phyloP scores from a whole-genome alignment of 768 basidiomycete species.

The Rhizopogon vinicolor region DNA sequence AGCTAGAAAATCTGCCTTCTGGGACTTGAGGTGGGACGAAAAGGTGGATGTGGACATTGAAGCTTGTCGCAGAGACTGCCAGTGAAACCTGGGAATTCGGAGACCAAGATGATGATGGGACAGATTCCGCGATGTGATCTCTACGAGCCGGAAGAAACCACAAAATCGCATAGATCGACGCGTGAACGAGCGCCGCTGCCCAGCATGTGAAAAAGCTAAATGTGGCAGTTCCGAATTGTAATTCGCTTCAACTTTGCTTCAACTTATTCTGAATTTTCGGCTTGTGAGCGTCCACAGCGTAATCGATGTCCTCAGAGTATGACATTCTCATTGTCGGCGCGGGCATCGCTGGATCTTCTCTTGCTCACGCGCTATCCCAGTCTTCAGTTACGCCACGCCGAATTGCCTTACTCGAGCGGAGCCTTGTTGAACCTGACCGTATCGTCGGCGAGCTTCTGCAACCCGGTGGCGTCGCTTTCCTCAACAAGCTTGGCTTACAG shows the following conservation, averaged over 20 bases:
- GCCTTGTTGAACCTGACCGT: slow-evolving; percentile 87
- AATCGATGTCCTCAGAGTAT: slow-evolving; percentile 33
- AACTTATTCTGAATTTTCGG: too few species aligned
- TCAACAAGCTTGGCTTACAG: slow-evolving; percentile 74
- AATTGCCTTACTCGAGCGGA: slow-evolving; percentile 86
- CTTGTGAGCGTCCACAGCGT: neutral
- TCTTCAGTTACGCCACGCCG: slow-evolving; percentile 41
- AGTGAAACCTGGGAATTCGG: too few species aligned
- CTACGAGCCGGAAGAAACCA: too few species aligned
- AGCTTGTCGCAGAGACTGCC: neutral
- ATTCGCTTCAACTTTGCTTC: too few species aligned
- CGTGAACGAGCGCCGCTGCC: too few species aligned
- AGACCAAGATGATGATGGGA: too few species aligned
- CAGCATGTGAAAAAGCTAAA: too few species aligned
- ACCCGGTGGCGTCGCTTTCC: slow-evolving; percentile 80
- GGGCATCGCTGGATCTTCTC: slow-evolving; percentile 82
- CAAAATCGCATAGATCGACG: too few species aligned
- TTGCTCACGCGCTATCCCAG: slow-evolving; percentile 80
- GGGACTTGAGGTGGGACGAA: slow-evolving; percentile 34
- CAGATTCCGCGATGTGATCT: too few species aligned
- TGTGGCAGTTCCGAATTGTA: too few species aligned
- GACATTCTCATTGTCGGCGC: slow-evolving; percentile 90
- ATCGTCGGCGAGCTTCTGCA: slow-evolving; percentile 98
- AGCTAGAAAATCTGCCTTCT: slow-evolving; percentile 58
- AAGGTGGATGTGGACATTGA: slow-evolving; percentile 23